These are phyloP conservation scores for Phallus indusiatus DNA, from an alignment of 768 basidiomycete genomes.

Conservation along the genomic window DNA sequence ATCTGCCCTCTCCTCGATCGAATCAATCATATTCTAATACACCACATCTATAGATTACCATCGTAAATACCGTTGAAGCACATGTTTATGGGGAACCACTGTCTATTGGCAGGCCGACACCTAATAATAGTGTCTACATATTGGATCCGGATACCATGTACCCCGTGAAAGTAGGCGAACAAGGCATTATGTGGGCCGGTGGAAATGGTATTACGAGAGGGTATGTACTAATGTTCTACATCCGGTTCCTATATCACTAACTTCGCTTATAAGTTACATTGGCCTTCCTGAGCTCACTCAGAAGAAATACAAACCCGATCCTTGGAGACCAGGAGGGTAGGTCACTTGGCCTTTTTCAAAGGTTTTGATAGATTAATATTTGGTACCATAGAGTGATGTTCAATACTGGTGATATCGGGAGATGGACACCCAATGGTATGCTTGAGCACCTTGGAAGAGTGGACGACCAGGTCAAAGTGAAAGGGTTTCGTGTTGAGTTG, in stretches of 20 bases:
- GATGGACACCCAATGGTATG: slow-evolving; percentile 43
- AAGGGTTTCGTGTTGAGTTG: slow-evolving; percentile 57
- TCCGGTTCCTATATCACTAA: slow-evolving; percentile 25
- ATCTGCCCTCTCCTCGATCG: not conserved
- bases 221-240: slow-evolving; percentile 39
- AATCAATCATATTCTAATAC: not conserved
- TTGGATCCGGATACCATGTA: slow-evolving; percentile 22
- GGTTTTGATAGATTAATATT: slow-evolving; percentile 14
- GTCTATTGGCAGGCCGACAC: slow-evolving; percentile 32
- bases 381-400: slow-evolving; percentile 36
- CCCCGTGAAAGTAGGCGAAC: slow-evolving; percentile 24
- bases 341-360: slow-evolving; percentile 10
- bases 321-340: slow-evolving; percentile 39
- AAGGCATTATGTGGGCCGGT: slow-evolving; percentile 54
- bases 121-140: slow-evolving; percentile 24
- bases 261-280: not conserved
- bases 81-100: slow-evolving; percentile 32
- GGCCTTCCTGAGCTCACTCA: slow-evolving; percentile 21
- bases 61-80: slow-evolving; percentile 47
- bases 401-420: slow-evolving; percentile 53
- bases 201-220: slow-evolving; percentile 48
- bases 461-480: slow-evolving; percentile 58
- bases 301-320: slow-evolving; percentile 42
- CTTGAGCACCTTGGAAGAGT: slow-evolving; percentile 50
- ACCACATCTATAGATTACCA: slow-evolving; percentile 30